Percentiles rank a stretch among this genome's conserved stretches.
phyloP scores from a whole-genome alignment of 2,329 filamentous ascomycete genomes.

The Xylariaceae sp. region DNA sequence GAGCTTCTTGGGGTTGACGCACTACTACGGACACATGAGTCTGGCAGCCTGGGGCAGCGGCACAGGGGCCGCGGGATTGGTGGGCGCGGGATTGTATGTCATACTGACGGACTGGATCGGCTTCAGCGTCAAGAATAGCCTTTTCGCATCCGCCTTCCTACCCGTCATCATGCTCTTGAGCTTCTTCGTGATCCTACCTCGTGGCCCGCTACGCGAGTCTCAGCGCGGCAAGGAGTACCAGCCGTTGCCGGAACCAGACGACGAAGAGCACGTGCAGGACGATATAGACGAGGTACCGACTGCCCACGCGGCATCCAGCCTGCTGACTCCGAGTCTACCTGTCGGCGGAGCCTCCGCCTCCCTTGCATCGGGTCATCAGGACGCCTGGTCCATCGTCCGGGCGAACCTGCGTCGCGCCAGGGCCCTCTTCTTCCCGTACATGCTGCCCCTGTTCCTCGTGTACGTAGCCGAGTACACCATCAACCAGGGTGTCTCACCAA shows the following conservation, averaged over 20 bases:
- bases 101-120: slow-evolving; percentile 76
- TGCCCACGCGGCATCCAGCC: slow-evolving; percentile 41
- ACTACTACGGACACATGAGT: slow-evolving; percentile 85
- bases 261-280: slow-evolving; percentile 30
- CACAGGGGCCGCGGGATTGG: slow-evolving; percentile 81
- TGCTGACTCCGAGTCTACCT: slow-evolving; percentile 42
- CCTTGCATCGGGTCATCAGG: slow-evolving; percentile 30
- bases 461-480: slow-evolving; percentile 97
- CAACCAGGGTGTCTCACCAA: slow-evolving; percentile 90
- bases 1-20: slow-evolving; percentile 85
- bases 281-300: slow-evolving; percentile 31
- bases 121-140: slow-evolving; percentile 67
- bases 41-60: slow-evolving; percentile 90
- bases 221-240: slow-evolving; percentile 48
- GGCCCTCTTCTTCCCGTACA: slow-evolving; percentile 71
- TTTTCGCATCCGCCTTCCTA: slow-evolving; percentile 74
- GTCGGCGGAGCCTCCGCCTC: slow-evolving; percentile 34
- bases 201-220: slow-evolving; percentile 54
- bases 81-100: slow-evolving; percentile 86
- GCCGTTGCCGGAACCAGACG: slow-evolving; percentile 41
- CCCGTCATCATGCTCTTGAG: slow-evolving; percentile 78
- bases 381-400: slow-evolving; percentile 30
- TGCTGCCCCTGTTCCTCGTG: slow-evolving; percentile 87
- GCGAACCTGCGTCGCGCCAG: slow-evolving; percentile 62
- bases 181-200: slow-evolving; percentile 80